Evolutionary conservation across 805 yeast species (phyloP), one percentile per base, ranked within the genome.

Genomic region (Zygotorulaspora danielsina): DNA sequence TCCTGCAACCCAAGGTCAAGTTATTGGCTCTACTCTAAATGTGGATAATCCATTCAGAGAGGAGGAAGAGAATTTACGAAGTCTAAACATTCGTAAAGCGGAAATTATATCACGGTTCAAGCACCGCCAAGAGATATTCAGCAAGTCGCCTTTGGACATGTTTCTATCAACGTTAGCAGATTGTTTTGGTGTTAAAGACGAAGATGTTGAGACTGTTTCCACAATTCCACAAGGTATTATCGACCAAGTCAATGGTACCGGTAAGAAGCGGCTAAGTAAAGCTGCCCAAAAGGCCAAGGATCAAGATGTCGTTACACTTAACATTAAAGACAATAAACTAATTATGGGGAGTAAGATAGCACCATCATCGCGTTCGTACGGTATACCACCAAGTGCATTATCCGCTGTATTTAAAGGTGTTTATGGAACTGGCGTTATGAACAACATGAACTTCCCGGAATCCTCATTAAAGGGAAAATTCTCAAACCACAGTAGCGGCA

Each of bases 81-180:
- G 54, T 20, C 39, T 59, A 46, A 50, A 55, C 25, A 44, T 49
- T 12, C 53, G 54, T 32, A 62, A 61, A 32, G 50, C 51, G 3
- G 66, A 63, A 32, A 45, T 63, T n/a, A 50, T 56, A 11, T 54
- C 62, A 3, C 51, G 65, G 34, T 56, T 48, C 30, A 61, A 62
- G 27, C 64, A 60, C 37, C 56, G 66, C 37, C 63, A 60, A 44
- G 61, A 62, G 32, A 38, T 60, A 5, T 57, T 56, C 30, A 45
- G 48, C 21, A 40, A 45, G 8, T 61, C 65, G 9, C 53, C 63
- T 12, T 38, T 54, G 6, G 67, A 63, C 37, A 34, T 61, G 38
- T 63, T 61, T 33, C 38, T 63, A 29, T 49, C 51, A 13, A 59
- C 66, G 6, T 40, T 63, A 29, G 60, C 58, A 11, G 66, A 62